Evolutionary conservation across 768 basidiomycete genomes (phyloP).

Genomic region (Leucosporidium scottii): DNA sequence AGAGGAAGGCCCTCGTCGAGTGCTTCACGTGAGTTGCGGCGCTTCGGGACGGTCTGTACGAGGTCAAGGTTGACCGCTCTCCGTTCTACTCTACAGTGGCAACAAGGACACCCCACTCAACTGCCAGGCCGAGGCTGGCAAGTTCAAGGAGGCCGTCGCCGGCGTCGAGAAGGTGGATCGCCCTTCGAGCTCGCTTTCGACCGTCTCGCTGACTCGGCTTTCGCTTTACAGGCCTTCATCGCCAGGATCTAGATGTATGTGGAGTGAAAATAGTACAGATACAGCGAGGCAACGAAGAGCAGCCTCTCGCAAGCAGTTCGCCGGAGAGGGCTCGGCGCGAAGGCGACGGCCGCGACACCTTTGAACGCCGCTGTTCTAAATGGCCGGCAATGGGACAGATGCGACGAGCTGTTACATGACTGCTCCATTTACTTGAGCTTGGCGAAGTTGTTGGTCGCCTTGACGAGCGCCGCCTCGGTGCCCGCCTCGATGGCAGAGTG

Average conservation of each 20-base stretch:
- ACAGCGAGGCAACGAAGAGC: too few species aligned
- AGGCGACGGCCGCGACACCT: too few species aligned
- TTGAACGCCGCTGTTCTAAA: too few species aligned
- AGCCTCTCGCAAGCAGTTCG: too few species aligned
- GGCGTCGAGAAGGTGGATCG: slow-evolving; percentile 25
- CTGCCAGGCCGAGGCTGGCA: slow-evolving; percentile 26
- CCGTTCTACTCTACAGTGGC: slow-evolving; percentile 1
- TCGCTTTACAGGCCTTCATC: too few species aligned
- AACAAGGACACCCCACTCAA: slow-evolving; percentile 28
- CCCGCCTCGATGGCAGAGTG: slow-evolving; percentile 73
- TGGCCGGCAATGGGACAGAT: too few species aligned
- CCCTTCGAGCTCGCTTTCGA: not conserved
- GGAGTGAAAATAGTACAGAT: too few species aligned
- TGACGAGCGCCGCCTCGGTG: slow-evolving; percentile 60
- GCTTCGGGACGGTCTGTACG: not conserved
- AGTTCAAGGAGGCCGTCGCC: slow-evolving; percentile 33
- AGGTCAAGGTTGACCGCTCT: not conserved
- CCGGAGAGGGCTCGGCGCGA: too few species aligned
- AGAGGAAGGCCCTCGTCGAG: slow-evolving; percentile 56
- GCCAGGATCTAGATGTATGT: too few species aligned
- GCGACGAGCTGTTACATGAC: not conserved
- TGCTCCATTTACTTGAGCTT: slow-evolving; percentile 2
- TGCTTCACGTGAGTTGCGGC: slow-evolving; percentile 56
- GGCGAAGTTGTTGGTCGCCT: slow-evolving; percentile 40
- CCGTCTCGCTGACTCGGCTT: not conserved